Evolutionary conservation across 2,329 filamentous ascomycete genomes (phyloP), one percentile per base, ranked within the genome.

Genomic region (Sporothrix mexicana): DNA sequence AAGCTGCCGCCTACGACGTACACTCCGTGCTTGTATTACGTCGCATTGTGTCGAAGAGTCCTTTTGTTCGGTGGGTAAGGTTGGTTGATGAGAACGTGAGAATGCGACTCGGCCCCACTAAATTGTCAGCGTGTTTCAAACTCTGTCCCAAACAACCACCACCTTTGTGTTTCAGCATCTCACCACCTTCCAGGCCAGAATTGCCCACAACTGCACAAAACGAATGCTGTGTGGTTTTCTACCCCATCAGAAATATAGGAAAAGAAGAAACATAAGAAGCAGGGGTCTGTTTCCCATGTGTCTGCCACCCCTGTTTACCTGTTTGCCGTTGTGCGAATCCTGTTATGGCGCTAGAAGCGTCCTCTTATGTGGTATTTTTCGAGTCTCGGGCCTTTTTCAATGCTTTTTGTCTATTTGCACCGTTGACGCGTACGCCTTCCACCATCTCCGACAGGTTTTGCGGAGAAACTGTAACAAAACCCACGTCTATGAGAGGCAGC

Each of bases 121-220:
- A 25, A 25, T 47, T 25, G 41, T 23, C 55, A 70, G 43, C 20
- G 25, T 41, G 69, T 70, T 70, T 70, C 69, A 70, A 13, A 41
- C 10, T 45, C 30, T 30, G 36, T 10, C 51, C 51, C 49, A 69
- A 69, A 55, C n/a, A 57, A 43, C 20, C 69, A 57, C 10, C 41
- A 17, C 36, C 47, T 47, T 51, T 36, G 47, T 68, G 69, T 71
- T 71, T 71, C 69, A 71, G 69, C 69, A 71, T 64, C 69, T 51
- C 47, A 53, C 69, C 69, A 64, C 57, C 43, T 49, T 7, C 41
- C 30, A 17, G 7, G 43, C 69, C 23, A 41, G 13, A n/a, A n/a
- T 9, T 23, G 25, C 49, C 67, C 51, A 59, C n/a, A 69, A 55
- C n/a, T 68, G 49, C 25, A n/a, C 66, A 55, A 55, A 55, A 69